Evolutionary conservation across 1,284 basidiomycete genomes (phyloP), one percentile per base, ranked within the genome.

Genomic region (Termitomyces sp.): DNA sequence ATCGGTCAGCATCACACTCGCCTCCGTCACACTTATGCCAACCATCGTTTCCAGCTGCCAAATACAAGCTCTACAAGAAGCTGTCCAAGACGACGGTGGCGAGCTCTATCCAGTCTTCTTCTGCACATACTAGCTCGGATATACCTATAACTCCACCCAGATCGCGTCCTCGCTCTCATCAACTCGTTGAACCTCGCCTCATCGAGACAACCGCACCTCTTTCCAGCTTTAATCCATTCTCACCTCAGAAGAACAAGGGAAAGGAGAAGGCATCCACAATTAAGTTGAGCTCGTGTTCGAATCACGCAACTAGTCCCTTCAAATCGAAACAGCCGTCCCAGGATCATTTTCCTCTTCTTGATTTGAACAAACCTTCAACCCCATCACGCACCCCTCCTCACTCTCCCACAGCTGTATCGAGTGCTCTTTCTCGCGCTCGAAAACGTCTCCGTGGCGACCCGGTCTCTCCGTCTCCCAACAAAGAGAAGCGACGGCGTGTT

Each of bases 21-120:
- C 44, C 28, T 57, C 57, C 54, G 42, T 30, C 33, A 40, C 48
- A 56, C 38, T 56, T 36, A 58, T 53, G 53, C 54, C 46, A 60
- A 65, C 61, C 67, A 58, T 65, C 54, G 15, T 54, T 56, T 54
- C 53, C 65, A 94, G 92, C 87, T 53, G 80, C 83, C 58, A 90
- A 89, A 68, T 94, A 94, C 73, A 89, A 81, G 62, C 77, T 84
- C 36, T 92, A 94, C 76, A 92, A 92, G 73, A 83, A 80, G 55
- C 77, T 92, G 26, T 79, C 79, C 49, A 93, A 88, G 66, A 55
- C 57, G 38, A 45, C 58, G 30, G 47, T 28, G 15, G 47, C 55
- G 33, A 53, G 61, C 39, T 40, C 56, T 45, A 28, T 48, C 3
- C 63, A 65, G 40, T 64, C 64, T 24, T 67, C 73, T n/a, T 67